Base-by-base conservation (phyloP, 192 early-diverging fungal species). In the Coemansia sp. region DNA sequence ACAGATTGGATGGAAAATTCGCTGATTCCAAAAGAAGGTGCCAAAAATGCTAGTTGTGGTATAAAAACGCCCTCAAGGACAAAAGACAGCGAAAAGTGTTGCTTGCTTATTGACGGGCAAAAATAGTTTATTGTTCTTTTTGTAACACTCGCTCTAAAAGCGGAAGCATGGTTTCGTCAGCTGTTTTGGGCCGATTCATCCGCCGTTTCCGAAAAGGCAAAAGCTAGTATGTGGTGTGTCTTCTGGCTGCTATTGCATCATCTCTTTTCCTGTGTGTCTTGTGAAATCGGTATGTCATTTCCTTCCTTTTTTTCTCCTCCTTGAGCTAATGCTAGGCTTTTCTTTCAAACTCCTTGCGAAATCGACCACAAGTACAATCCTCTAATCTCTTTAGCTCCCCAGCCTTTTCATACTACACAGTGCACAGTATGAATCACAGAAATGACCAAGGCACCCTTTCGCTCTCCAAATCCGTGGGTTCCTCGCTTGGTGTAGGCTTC, bases 361-460 rank as follows among this genome's bases (percentile, higher is more conserved):
- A 49, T 16, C 11, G 3, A 8, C 51, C 9, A 11, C 51, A 54
- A 21, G 2, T 21, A 6, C 51, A 8, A 43, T 4, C 42, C 42
- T 8, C 13, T 26, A 22, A 19, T 54, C 51, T 8, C 19, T n/a
- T 26, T 6, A 9, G 8, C 1, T 22, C 15, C n/a, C 36, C 39
- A 59, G 40, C 36, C 57, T 41, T 37, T 37, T 13, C 57, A 37
- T 16, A 37, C 19, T 13, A 18, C 8, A 49, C 47, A 49, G 16
- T 22, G 16, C 65, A 41, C 46, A 66, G 22, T 66, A 66, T 66
- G 65, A 49, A 66, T 26, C 42, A 39, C 55, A 16, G 65, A 22
- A 57, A 66, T 42, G 65, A 54, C 42, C 41, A 22, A 41, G 15
- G 36, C 39, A 40, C 39, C 54, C 65, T 66, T 52, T 19, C 63